Conservation (phyloP, 768 basidiomycete species). For the Auricularia auricula-judae region DNA sequence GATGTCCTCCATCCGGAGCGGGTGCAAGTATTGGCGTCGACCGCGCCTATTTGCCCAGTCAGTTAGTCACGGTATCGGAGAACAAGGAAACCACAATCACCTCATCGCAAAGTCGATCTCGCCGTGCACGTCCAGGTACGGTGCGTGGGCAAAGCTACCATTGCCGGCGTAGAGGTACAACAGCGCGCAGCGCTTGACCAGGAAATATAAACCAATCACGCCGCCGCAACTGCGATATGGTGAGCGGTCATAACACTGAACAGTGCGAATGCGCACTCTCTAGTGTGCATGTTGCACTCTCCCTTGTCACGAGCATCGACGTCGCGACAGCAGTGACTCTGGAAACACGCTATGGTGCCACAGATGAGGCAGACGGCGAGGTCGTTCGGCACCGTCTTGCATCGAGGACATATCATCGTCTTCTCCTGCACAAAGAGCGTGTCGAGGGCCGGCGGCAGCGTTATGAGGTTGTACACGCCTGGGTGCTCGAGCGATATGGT, state of each 20-base stretch:
- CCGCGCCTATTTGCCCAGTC: conserved; percentile 47
- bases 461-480: conserved; percentile 67
- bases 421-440: conserved; percentile 68
- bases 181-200: conserved; percentile 84
- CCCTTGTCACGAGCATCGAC: conserved; percentile 51
- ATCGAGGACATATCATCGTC: conserved; percentile 61
- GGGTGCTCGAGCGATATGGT: conserved; percentile 58
- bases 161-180: conserved; percentile 80
- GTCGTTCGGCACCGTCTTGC: conserved; percentile 67
- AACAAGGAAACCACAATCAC: conserved; percentile 27
- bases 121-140: conserved; percentile 90
- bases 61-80: conserved; percentile 1
- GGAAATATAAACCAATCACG: conserved; percentile 78
- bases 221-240: conserved; percentile 65
- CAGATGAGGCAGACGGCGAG: conserved; percentile 90
- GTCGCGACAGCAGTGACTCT: conserved; percentile 86
- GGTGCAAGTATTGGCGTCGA: conserved; percentile 78
- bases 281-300: conserved; percentile 91
- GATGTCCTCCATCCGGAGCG: conserved; percentile 81
- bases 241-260: background rate
- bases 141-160: conserved; percentile 80
- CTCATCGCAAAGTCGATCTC: conserved; percentile 89
- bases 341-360: conserved; percentile 77
- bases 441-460: conserved; percentile 74
- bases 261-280: conserved; percentile 56